Percentiles rank a stretch among this genome's conserved stretches.
Conservation (phyloP, 1,284 basidiomycete genomes). For the Cerioporus squamosus region DNA sequence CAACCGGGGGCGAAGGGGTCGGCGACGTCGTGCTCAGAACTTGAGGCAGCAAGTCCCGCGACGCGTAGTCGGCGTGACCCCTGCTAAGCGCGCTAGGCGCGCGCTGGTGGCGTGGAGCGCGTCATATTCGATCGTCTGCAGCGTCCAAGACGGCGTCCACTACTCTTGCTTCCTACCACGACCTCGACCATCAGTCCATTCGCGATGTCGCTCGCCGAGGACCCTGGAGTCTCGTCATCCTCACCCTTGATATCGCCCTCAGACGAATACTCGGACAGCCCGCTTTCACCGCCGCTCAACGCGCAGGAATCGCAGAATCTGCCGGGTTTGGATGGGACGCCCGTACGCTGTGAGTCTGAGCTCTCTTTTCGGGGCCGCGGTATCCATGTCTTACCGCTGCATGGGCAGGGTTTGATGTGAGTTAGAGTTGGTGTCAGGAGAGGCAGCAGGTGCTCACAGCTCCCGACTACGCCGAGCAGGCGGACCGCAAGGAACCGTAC, state of each 20-base stretch:
- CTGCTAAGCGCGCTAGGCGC: constrained; percentile 12
- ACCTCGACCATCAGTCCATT: constrained; percentile 1
- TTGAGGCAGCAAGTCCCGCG: constrained; percentile 5
- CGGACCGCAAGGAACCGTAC: constrained; percentile 79
- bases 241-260: constrained; percentile 28
- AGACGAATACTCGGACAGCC: constrained; percentile 25
- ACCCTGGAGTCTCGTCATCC: constrained; percentile 15
- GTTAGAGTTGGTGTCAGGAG: constrained; percentile 11
- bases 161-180: constrained; percentile 12
- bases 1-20: not conserved
- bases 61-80: constrained; percentile 19
- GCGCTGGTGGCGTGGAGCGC: constrained; percentile 17
- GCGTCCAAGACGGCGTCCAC: constrained; percentile 4
- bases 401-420: constrained; percentile 36
- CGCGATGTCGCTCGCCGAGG: constrained; percentile 20
- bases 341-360: constrained; percentile 34
- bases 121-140: constrained; percentile 3
- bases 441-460: constrained; percentile 2
- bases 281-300: constrained; percentile 14
- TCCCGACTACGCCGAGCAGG: constrained; percentile 45
- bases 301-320: constrained; percentile 25
- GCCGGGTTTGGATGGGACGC: constrained; percentile 33
- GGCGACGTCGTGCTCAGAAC: not conserved
- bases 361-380: not conserved
- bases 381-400: constrained; percentile 7